Conservation (phyloP, 2,329 filamentous ascomycete species). For the Malbranchea zuffiana region DNA sequence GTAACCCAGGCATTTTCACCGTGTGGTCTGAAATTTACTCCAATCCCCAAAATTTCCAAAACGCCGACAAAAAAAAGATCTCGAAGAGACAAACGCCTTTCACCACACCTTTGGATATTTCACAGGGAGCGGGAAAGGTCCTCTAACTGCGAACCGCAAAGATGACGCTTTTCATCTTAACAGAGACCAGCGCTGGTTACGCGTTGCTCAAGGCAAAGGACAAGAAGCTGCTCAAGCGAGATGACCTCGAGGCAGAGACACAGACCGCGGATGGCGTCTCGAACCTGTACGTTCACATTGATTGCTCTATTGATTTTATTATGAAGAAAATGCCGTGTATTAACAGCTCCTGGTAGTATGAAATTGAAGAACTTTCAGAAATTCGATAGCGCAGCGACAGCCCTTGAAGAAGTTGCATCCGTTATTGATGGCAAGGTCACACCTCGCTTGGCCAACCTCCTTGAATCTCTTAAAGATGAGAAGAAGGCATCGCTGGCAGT, state of each 20-base stretch:
- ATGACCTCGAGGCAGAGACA: slow-evolving; percentile 64
- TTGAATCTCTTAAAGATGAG: slow-evolving; percentile 89
- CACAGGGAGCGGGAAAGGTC: slow-evolving; percentile 6
- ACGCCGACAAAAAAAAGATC: slow-evolving; percentile 7
- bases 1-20: no score
- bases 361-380: slow-evolving; percentile 97
- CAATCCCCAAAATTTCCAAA: slow-evolving; percentile 28
- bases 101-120: neutral
- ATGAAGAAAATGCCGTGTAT: no score
- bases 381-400: slow-evolving; percentile 85
- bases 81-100: slow-evolving; percentile 1
- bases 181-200: slow-evolving; percentile 92
- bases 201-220: slow-evolving; percentile 97
- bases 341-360: slow-evolving; percentile 44
- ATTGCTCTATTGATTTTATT: neutral
- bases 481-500: slow-evolving; percentile 94
- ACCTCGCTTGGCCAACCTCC: slow-evolving; percentile 66
- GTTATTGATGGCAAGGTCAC: slow-evolving; percentile 93
- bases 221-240: slow-evolving; percentile 91
- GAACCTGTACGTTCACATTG: slow-evolving; percentile 56
- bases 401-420: slow-evolving; percentile 79
- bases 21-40: no score
- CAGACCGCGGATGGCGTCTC: slow-evolving; percentile 74
- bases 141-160: slow-evolving; percentile 21
- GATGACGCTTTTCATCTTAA: slow-evolving; percentile 87